Evolutionary conservation across 768 basidiomycete genomes (phyloP), one percentile per base, ranked within the genome.

Genomic region (Naganishia randhawae): DNA sequence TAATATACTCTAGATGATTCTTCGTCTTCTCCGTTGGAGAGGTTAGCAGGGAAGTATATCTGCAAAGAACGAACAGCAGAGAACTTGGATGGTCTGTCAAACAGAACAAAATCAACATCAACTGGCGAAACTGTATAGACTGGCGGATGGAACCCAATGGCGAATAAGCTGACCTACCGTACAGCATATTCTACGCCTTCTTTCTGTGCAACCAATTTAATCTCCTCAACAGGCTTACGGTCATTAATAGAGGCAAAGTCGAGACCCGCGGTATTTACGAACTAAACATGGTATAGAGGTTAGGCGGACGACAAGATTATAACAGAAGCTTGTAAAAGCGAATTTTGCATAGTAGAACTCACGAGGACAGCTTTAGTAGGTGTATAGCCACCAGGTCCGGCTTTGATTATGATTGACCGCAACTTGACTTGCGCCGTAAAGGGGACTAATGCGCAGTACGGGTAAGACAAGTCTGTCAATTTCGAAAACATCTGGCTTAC

Each of bases 361-460:
- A 93, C 93, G 77, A 95, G 76, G 22, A 80, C 76, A 33, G 94
- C 84, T 77, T 86, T 88, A 0, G 83, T 79, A 4, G 92, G 91
- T 1, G 91, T 92, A 73, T 88, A 85, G 45, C 87, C 88, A 0
- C 82, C 84, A 0, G 93, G 91, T 8, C 93, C 93, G 3, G 90
- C 83, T 80, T 93, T 94, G 69, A 96, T 78, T 2, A 92, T 85
- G 45, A 96, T 82, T 29, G 89, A 86, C 27, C 89, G 87, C 50
- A 95, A 84, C 73, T 89, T 91, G 52, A 95, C 89, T 17, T 89
- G 87, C 10, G 89, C 88, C 0, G 88, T 92, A 79, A 96, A 95
- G 0, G 93, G 92, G 31, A 96, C 66, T 67, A 35, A 42, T 39
- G 4, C 29, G 35, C 17, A 32, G 54, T 71, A 39, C 16, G 0